Conservation (phyloP, 148 eudicot species). For the Limonium bicolor region DNA sequence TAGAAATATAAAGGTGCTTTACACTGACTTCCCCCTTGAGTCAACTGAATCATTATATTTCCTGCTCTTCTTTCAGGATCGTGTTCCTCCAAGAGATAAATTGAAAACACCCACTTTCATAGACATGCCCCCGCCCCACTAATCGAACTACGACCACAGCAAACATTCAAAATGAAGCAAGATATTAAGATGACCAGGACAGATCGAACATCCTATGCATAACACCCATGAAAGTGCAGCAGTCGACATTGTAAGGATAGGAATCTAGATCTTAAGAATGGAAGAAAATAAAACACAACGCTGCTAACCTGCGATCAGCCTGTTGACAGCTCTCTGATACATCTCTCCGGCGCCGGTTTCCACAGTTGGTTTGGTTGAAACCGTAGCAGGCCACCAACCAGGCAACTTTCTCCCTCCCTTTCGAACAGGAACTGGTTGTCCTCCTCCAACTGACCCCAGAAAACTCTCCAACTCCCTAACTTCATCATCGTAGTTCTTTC, state of each 20-base stretch:
- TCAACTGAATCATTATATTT: too few species aligned
- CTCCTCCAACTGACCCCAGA: conserved; percentile 10
- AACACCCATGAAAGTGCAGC: too few species aligned
- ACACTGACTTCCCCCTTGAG: too few species aligned
- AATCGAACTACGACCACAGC: too few species aligned
- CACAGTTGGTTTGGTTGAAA: conserved; percentile 10
- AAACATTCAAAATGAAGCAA: too few species aligned
- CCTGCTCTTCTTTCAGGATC: too few species aligned
- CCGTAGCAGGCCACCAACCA: conserved; percentile 64
- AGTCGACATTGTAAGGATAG: neutral
- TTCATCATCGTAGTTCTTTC: conserved; percentile 2
- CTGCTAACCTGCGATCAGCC: conserved; percentile 53
- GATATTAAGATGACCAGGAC: too few species aligned
- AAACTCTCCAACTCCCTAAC: conserved; percentile 3
- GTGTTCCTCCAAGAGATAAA: too few species aligned
- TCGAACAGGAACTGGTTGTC: conserved; percentile 4
- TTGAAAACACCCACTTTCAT: too few species aligned
- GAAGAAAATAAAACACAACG: neutral
- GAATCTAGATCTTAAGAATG: neutral
- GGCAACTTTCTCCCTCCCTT: conserved; percentile 44
- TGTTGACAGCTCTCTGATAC: conserved; percentile 50
- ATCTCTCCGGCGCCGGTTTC: conserved; percentile 20
- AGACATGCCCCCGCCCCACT: too few species aligned
- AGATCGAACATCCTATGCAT: too few species aligned
- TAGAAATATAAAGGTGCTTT: too few species aligned